Percentiles rank a stretch among this genome's conserved stretches.
Evolutionary conservation across 23 red algal genomes (phyloP).

Genomic region (Gracilaria gracilis): DNA sequence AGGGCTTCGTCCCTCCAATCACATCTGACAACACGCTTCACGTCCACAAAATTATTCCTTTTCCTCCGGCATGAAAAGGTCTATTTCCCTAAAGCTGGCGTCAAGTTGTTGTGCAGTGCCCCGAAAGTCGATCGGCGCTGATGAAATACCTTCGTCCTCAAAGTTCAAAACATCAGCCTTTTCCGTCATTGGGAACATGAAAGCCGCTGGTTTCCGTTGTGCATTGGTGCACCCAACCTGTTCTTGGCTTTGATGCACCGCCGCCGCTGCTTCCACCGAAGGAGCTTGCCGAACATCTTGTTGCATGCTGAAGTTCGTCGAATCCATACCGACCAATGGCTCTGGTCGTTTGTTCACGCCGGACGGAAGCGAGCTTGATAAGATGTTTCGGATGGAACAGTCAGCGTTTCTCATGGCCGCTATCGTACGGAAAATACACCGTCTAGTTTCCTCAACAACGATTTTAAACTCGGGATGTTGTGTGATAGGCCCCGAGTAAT

Average conservation of each 20-base stretch:
- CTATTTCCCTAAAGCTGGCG: not conserved
- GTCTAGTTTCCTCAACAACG: not conserved
- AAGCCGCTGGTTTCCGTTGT: not conserved
- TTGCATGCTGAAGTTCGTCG: not conserved
- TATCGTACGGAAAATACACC: not conserved
- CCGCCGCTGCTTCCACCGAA: not conserved
- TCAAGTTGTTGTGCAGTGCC: not conserved
- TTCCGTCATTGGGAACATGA: not conserved
- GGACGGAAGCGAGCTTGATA: not conserved
- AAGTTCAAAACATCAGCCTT: slow-evolving; percentile 1
- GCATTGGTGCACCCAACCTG: not conserved
- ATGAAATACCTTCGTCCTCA: not conserved
- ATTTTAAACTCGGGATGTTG: not conserved
- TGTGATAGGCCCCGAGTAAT: not conserved
- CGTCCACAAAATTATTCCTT: not conserved
- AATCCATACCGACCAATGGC: not conserved
- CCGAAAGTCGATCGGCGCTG: not conserved
- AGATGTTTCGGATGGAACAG: not conserved
- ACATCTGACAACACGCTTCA: too few species aligned
- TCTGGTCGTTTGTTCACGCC: not conserved
- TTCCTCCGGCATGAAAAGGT: not conserved
- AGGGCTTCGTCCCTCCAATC: too few species aligned
- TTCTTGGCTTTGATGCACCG: not conserved
- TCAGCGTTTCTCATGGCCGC: not conserved
- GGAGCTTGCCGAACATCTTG: not conserved